Evolutionary conservation across 1,284 basidiomycete species (phyloP).

Genomic region (Cryptococcus neoformans): DNA sequence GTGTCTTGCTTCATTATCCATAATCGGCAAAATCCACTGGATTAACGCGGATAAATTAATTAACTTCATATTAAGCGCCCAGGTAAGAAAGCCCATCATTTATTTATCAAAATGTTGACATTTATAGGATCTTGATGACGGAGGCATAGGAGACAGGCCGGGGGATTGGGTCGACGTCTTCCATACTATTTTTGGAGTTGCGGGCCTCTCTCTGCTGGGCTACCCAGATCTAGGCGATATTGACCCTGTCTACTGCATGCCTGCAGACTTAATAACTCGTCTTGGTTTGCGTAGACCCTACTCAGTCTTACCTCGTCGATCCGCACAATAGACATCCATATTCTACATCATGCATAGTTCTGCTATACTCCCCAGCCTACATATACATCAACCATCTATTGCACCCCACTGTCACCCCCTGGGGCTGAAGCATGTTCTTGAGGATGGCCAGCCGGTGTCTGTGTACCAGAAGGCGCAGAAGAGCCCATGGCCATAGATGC

Average conservation of each 20-base stretch:
- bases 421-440: no score
- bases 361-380: conserved; percentile 2
- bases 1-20: conserved; percentile 75
- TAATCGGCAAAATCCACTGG: conserved; percentile 75
- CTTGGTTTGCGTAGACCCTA: conserved; percentile 55
- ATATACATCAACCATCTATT: conserved; percentile 19
- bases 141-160: conserved; percentile 92
- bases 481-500: conserved; percentile 43
- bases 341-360: conserved; percentile 3
- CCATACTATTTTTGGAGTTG: conserved; percentile 90
- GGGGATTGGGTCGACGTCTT: conserved; percentile 95
- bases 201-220: conserved; percentile 85
- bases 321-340: conserved; percentile 17
- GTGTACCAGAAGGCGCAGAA: no score
- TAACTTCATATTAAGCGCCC: conserved; percentile 81
- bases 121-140: conserved; percentile 75
- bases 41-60: conserved; percentile 80
- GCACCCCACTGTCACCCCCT: conserved; percentile 40
- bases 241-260: conserved; percentile 97
- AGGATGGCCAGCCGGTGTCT: no score
- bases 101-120: neutral
- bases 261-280: conserved; percentile 65
- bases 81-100: conserved; percentile 58
- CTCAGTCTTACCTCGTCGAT: conserved; percentile 22
- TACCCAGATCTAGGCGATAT: conserved; percentile 77